Evolutionary conservation across 2,329 filamentous ascomycete species (phyloP), one percentile per base, ranked within the genome.

Genomic region (Penicillium thymicola): DNA sequence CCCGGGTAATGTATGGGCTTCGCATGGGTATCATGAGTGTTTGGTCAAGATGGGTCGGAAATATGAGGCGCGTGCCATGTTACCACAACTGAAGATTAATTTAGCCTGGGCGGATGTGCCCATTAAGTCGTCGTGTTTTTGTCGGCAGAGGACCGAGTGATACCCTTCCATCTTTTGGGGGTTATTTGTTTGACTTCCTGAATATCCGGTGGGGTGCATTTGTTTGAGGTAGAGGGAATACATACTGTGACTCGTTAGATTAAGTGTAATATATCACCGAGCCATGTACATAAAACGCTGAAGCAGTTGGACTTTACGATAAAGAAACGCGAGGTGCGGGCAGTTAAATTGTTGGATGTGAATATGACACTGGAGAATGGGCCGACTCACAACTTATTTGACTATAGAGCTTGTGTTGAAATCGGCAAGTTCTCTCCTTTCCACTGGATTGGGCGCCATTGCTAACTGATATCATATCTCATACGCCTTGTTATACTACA

Each of bases 11-110:
- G 83, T 92, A 0, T 92, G 89, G 89, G 82, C 87, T 4, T 70
- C 92, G 55, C 86, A 89, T 65, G 89, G 89, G 0, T 87, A 85
- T 62, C 81, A 89, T 59, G 89, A 92, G 72, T 89, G 89, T 67
- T 68, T 91, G 46, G 60, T 78, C 1, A 82, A 75, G 60, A 67
- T 88, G 13, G 84, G 82, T 0, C 73, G 78, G 18, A 64, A 51
- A 2, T 71, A 69, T 0, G 82, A 85, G 64, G 81, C 80, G 10
- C 66, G 65, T 7, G 74, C 78, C 21, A 64, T 85, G 9, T 65
- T 72, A 55, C 70, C 77, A 58, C 78, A 82, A 67, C 65, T 89
- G 59, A 76, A 75, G 55, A 55, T 79, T 54, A 82, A 81, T 2
- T 59, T 80, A 58, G 80, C 80, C 2, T 76, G 79, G 54, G 83